Evolutionary conservation across 768 basidiomycete genomes (phyloP), one percentile per base, ranked within the genome.

Genomic region (Termitomyces sp.): DNA sequence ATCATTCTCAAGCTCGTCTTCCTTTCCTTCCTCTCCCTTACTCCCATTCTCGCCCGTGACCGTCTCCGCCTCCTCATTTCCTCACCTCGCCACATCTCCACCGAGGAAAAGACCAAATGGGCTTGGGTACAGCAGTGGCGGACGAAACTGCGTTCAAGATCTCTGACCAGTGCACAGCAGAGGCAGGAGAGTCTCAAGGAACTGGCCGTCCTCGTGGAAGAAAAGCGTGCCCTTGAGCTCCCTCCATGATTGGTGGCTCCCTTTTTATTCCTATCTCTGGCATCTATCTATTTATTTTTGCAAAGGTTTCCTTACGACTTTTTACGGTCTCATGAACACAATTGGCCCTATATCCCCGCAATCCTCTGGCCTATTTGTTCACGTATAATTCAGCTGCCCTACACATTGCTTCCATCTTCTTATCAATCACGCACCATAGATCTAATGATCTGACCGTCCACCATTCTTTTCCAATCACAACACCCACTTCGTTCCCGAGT

Each of bases 1-100:
- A 88, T 96, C 67, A 81, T 97, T 61, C 65, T 86, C 66, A 96
- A 96, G 71, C 85, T 98, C 61, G 81, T 88, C 26, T 82, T 92
- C 63, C 76, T 98, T 9, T 91, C 93, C 23, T 81, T 89, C 67
- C 73, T 98, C 61, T 93, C 93, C 47, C 81, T 96, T 12, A 87
- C 94, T 14, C 95, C 95, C 14, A 91, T 96, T 54, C 76, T 96
- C 5, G 88, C 86, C 23, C 83, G 89, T 30, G 84, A 87, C 56
- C 77, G 79, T 58, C 75, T 93, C 7, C 82, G 84, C 43, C 71
- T 77, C 23, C 75, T 91, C 70, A 78, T 91, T 53, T 70, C 76
- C 12, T 69, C 18, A 32, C 65, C 40, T 50, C 51, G 16, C 32
- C 63, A 26, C 30, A 66, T 50, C 7, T 55, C 59, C 26, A 10